A percentile compares a stretch with the other conserved stretches of the same genome.
These are phyloP conservation scores for Papiliotrema terrestris DNA, from an alignment of 1,284 basidiomycete species.

Conservation along the genomic window DNA sequence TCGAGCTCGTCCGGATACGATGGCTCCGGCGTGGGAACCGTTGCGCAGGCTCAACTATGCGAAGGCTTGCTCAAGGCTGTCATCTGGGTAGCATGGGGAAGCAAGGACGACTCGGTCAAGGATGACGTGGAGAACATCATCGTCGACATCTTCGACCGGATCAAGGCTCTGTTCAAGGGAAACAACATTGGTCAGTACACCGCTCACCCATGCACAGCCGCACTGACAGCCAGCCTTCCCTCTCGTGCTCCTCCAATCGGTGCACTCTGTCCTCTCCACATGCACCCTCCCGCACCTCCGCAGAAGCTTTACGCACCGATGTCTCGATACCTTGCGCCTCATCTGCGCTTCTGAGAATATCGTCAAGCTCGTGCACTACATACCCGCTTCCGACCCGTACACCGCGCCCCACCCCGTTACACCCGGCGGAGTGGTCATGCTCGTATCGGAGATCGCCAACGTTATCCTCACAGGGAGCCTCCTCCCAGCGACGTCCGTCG, in stretches of 20 bases:
- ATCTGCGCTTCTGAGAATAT: constrained; percentile 30
- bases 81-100: constrained; percentile 36
- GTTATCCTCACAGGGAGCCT: constrained; percentile 34
- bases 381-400: constrained; percentile 16
- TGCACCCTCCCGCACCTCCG: constrained; percentile 28
- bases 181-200: constrained; percentile 14
- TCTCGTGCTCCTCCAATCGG: constrained; percentile 26
- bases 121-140: constrained; percentile 13
- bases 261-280: constrained; percentile 26
- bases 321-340: constrained; percentile 17
- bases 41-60: constrained; percentile 29
- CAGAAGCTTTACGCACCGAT: constrained; percentile 7
- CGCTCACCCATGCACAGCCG: background rate
- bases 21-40: constrained; percentile 13
- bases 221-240: constrained; percentile 19
- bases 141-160: background rate
- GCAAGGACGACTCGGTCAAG: constrained; percentile 6
- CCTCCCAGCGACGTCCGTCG: constrained; percentile 14
- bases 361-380: constrained; percentile 25
- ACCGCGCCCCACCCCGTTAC: constrained; percentile 31
- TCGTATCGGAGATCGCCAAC: constrained; percentile 35
- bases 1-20: constrained; percentile 8
- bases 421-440: constrained; percentile 29
- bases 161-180: background rate
- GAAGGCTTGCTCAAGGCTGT: constrained; percentile 33